A percentile compares a stretch with the other conserved stretches of the same genome.
These are phyloP conservation scores for Cicer chorassanicum DNA, from an alignment of 306 rosid species.

Conservation along the genomic window DNA sequence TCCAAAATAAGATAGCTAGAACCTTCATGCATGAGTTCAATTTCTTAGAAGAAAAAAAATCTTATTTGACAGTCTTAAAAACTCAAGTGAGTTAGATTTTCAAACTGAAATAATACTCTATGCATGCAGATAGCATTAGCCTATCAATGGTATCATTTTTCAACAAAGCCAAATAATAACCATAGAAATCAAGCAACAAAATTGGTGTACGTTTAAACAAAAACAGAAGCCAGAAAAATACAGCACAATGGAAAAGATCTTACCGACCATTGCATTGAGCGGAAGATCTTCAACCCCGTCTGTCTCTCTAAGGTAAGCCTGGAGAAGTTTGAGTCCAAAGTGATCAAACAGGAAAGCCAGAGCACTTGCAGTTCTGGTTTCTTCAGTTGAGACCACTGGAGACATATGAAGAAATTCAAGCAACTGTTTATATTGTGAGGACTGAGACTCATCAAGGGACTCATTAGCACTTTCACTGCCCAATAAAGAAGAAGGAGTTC, in stretches of 20 bases:
- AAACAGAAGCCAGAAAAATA: constrained; percentile 2
- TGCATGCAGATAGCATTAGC: background rate
- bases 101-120: background rate
- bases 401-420: constrained; percentile 76
- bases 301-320: constrained; percentile 77
- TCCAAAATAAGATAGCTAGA: constrained; percentile 38
- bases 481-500: constrained; percentile 54
- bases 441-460: constrained; percentile 71
- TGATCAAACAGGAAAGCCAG: constrained; percentile 84
- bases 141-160: background rate
- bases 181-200: background rate
- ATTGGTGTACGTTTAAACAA: background rate
- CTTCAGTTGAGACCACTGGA: constrained; percentile 68
- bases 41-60: constrained; percentile 3
- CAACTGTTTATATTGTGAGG: constrained; percentile 75
- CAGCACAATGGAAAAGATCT: constrained; percentile 53
- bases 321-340: constrained; percentile 83
- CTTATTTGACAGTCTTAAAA: background rate
- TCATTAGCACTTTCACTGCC: constrained; percentile 76
- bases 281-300: constrained; percentile 70
- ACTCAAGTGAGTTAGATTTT: background rate
- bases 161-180: background rate
- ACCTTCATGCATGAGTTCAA: background rate
- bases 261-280: constrained; percentile 97
- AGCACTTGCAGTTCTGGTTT: constrained; percentile 69